Evolutionary conservation across 2,329 filamentous ascomycete species (phyloP), one percentile per base, ranked within the genome.

Genomic region (Colletotrichum coccodes): DNA sequence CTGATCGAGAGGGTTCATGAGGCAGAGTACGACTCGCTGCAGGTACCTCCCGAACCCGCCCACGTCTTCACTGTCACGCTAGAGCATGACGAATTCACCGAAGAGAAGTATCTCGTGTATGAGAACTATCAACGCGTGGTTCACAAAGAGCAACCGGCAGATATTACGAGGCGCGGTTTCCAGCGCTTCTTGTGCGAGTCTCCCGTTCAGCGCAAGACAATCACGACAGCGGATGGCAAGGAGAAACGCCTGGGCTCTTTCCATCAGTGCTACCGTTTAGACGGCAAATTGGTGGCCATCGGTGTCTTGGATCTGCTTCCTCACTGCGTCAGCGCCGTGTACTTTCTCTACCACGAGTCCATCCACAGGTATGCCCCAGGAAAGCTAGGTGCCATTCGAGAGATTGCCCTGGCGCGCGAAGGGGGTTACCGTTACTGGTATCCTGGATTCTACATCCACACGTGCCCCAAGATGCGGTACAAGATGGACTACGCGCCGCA

Each of bases 401-500:
- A 96, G 78, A 92, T 93, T 70, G 84, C 89, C 0, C 78, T 96
- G 32, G 91, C 93, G 0, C 80, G 85, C 3, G 92, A 95, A 75
- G 84, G 83, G 6, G 90, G 88, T 0, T 94, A 95, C 73, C 81
- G 86, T 49, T 94, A 89, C 84, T 96, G 94, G 87, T 96, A 95
- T 79, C 91, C 86, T 6, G 90, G 93, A 6, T 95, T 90, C 78
- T 96, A 95, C 74, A 95, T 96, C 68, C 92, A 95, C 77, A 89
- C 83, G 62, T 95, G 93, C 74, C 85, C 87, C 60, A 96, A 96
- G 82, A 95, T 96, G 93, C 85, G 86, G 73, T 96, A 96, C 83
- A 96, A 96, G 82, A 91, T 90, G 66, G 91, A 94, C 75, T 96
- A 93, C 77, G 84, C 85, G 12, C 93, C 92, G 1, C 92, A 94